Evolutionary conservation across 2,329 filamentous ascomycete species (phyloP).

Genomic region (Neurospora crassa): DNA sequence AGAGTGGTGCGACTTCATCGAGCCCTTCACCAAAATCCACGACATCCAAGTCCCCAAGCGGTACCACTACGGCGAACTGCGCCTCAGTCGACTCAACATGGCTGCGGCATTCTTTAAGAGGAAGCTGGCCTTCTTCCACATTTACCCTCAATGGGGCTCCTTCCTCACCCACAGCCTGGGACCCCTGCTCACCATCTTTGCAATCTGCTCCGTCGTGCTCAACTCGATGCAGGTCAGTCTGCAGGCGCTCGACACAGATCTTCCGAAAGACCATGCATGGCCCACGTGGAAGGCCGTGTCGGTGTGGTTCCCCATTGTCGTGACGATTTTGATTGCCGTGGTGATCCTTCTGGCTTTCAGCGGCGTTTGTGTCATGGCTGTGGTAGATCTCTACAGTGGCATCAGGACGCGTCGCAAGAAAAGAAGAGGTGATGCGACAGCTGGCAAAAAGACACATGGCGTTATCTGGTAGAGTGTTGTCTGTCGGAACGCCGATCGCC

Average conservation of each 20-base stretch:
- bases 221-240: constrained; percentile 23
- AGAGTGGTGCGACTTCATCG: constrained; percentile 23
- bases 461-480: constrained; percentile 11
- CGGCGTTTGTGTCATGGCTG: constrained; percentile 15
- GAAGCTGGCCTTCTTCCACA: constrained; percentile 20
- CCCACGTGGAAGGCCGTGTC: too few species aligned
- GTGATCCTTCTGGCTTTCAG: constrained; percentile 6
- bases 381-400: constrained; percentile 13
- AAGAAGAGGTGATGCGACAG: constrained; percentile 6
- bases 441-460: constrained; percentile 11
- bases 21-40: constrained; percentile 16
- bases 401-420: constrained; percentile 8
- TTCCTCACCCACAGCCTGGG: constrained; percentile 17
- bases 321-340: constrained; percentile 15
- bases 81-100: constrained; percentile 26
- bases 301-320: constrained; percentile 14
- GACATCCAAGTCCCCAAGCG: constrained; percentile 22
- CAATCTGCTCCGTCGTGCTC: constrained; percentile 19
- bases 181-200: constrained; percentile 21
- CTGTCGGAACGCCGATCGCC: background rate
- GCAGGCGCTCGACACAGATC: constrained; percentile 7
- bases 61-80: constrained; percentile 29
- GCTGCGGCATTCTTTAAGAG: constrained; percentile 10
- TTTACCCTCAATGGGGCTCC: constrained; percentile 21
- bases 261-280: too few species aligned